Evolutionary conservation across 805 yeast genomes (phyloP).

Genomic region (Yarrowia sp.): DNA sequence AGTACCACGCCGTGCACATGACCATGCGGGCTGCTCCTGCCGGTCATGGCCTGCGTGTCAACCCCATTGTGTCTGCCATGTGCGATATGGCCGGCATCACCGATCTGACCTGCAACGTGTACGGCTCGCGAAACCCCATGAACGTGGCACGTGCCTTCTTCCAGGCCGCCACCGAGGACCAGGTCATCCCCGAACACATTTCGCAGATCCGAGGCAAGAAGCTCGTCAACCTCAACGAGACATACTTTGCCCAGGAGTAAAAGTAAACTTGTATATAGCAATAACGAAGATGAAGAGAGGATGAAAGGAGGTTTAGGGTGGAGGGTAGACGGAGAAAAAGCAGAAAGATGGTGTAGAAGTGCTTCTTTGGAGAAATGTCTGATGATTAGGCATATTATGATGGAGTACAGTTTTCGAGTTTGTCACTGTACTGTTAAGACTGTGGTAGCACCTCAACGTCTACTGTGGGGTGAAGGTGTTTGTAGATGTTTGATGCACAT

Average conservation of each 20-base stretch:
- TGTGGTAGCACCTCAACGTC: too few species aligned
- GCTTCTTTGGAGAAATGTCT: too few species aligned
- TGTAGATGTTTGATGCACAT: too few species aligned
- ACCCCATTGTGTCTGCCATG: constrained; percentile 86
- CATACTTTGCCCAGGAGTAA: constrained; percentile 59
- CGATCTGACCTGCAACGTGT: constrained; percentile 89
- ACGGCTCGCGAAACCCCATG: constrained; percentile 92
- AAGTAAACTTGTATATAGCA: constrained; percentile 30
- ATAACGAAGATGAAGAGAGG: not conserved
- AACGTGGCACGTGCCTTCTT: constrained; percentile 89
- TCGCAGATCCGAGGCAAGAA: constrained; percentile 94
- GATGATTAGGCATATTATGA: too few species aligned
- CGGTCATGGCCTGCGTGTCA: constrained; percentile 91
- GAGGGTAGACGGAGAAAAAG: too few species aligned
- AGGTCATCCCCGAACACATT: constrained; percentile 82
- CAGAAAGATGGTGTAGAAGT: too few species aligned
- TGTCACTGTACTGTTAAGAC: too few species aligned
- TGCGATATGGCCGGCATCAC: constrained; percentile 93
- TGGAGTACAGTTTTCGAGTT: too few species aligned
- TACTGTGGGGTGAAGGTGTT: too few species aligned
- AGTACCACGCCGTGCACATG: constrained; percentile 85
- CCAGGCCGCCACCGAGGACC: constrained; percentile 78
- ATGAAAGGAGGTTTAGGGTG: too few species aligned
- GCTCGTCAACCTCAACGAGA: constrained; percentile 88
- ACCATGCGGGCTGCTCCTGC: constrained; percentile 86